A percentile compares a stretch with the other conserved stretches of the same genome.
Conservation (phyloP, 1,284 basidiomycete genomes). For the Leccinum insigne region DNA sequence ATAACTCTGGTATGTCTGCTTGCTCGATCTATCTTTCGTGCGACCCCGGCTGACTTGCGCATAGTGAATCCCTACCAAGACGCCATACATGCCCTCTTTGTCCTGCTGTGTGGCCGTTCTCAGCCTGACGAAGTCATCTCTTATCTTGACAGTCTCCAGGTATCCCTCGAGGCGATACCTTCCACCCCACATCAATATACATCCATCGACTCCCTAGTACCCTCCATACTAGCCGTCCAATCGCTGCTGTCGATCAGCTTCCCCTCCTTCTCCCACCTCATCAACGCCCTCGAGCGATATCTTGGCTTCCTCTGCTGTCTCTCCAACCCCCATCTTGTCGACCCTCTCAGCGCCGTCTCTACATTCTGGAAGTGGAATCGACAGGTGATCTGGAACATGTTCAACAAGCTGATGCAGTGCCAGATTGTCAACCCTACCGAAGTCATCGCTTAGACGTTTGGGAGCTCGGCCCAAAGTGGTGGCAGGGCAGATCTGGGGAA, state of each 20-base stretch:
- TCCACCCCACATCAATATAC: conserved; percentile 39
- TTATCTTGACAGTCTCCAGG: conserved; percentile 72
- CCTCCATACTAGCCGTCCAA: conserved; percentile 80
- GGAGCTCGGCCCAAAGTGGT: too few relatives aligned
- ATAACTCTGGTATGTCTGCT: conserved; percentile 58
- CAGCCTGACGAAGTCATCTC: conserved; percentile 81
- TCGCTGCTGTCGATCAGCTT: conserved; percentile 90
- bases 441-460: too few relatives aligned
- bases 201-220: conserved; percentile 66
- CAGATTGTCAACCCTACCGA: too few relatives aligned
- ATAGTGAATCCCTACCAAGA: conserved; percentile 76
- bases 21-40: neutral
- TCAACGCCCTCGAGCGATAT: conserved; percentile 98
- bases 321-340: too few relatives aligned
- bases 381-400: too few relatives aligned
- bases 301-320: conserved; percentile 20
- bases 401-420: too few relatives aligned
- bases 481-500: too few relatives aligned
- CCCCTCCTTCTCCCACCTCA: conserved; percentile 96
- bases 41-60: conserved; percentile 3
- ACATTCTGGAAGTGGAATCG: too few relatives aligned
- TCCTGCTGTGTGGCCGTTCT: conserved; percentile 75
- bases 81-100: conserved; percentile 77
- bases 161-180: conserved; percentile 59
- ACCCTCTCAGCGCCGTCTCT: too few relatives aligned